Evolutionary conservation across 345 rosid genomes (phyloP), one percentile per base, ranked within the genome.

Genomic region (Salix purpurea): DNA sequence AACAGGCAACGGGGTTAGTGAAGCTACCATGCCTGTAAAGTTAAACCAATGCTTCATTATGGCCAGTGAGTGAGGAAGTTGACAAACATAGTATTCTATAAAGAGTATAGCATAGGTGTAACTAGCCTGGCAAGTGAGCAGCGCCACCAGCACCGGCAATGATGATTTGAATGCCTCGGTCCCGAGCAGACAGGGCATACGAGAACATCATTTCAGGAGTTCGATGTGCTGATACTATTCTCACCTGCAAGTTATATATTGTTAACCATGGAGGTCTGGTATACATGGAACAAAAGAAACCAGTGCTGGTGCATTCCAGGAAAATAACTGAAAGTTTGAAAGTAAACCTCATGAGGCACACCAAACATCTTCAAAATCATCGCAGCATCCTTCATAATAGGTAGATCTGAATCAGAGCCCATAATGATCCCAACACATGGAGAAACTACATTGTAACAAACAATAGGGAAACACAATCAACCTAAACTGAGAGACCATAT

Each of bases 71-170:
- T n/a, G 16, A 73, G 36, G 60, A 13, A 54, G 32, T 44, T 21
- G 64, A 64, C 19, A 67, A 19, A 48, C 9, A 67, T 32, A 7
- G 21, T 11, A 21, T 58, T 64, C 28, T 37, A 66, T 30, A 58
- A 18, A 42, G 19, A 66, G 69, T 5, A 56, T 2, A 68, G 24
- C 32, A 67, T 24, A 30, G 66, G 28, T 9, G 52, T 8, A 74
- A 83, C 87, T 87, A 70, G 71, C 98, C 97, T 81, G 98, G 98
- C 73, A 96, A 87, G 86, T 96, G 99, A 62, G 97, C 97, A 65
- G 99, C 98, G 70, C 98, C 99, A 80, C 99, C 98, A 79, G 99
- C 99, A 71, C 98, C 99, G 54, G 98, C 97, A 67, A 96, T 91
- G 79, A 94, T 94, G 62, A 96, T 83, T 73, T 91, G 94, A 79